Conservation (phyloP, 1,139 yeast genomes). For the Suhomyces ambrosiae region DNA sequence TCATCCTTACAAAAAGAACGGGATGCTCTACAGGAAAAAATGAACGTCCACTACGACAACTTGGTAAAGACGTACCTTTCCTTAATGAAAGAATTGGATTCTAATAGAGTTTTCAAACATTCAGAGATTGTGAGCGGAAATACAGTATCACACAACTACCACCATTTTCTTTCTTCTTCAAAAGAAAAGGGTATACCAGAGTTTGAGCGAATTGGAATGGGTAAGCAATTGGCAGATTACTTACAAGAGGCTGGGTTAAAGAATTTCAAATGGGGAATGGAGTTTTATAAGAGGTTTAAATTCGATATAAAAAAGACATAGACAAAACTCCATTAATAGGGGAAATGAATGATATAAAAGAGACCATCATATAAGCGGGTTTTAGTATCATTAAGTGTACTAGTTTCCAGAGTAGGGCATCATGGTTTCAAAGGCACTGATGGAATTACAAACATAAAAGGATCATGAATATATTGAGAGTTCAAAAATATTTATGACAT, state of each 20-base stretch:
- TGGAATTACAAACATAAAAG: too few species aligned
- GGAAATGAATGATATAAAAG: too few species aligned
- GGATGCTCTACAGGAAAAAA: slow-evolving; percentile 24
- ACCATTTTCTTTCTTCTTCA: neutral
- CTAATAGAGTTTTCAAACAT: slow-evolving; percentile 33
- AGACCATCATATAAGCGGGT: too few species aligned
- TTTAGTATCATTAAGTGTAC: too few species aligned
- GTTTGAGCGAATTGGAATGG: slow-evolving; percentile 32
- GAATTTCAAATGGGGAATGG: slow-evolving; percentile 35
- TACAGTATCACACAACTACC: slow-evolving; percentile 2
- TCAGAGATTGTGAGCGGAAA: slow-evolving; percentile 33
- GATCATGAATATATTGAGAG: too few species aligned
- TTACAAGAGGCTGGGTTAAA: slow-evolving; percentile 24
- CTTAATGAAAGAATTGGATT: slow-evolving; percentile 20
- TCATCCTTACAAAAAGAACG: slow-evolving; percentile 22
- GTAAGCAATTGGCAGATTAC: slow-evolving; percentile 37
- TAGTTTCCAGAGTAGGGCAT: too few species aligned
- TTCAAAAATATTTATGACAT: too few species aligned
- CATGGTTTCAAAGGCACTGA: too few species aligned
- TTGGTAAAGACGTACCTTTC: slow-evolving; percentile 20
- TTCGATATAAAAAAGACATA: slow-evolving; percentile 14
- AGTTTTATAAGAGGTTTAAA: slow-evolving; percentile 28
- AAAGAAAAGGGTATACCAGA: slow-evolving; percentile 24
- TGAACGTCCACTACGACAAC: slow-evolving; percentile 28
- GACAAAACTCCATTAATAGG: too few species aligned